Evolutionary conservation across 2,329 filamentous ascomycete genomes (phyloP).

Genomic region (Coleophoma eucalyptorum): DNA sequence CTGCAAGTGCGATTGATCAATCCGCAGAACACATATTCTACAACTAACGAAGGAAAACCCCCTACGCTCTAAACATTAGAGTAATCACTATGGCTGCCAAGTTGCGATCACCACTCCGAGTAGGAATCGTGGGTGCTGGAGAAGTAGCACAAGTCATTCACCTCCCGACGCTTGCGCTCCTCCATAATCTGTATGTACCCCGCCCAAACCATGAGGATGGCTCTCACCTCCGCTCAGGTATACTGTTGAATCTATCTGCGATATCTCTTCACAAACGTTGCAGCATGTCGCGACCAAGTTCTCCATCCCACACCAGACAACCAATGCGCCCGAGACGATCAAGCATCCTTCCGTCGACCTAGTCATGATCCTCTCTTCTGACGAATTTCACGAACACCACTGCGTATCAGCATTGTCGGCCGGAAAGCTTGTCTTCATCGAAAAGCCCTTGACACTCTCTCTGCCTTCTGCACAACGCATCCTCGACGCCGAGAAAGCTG

Average conservation of each 20-base stretch:
- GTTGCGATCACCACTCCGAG: slow-evolving; percentile 3
- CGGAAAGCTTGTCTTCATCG: slow-evolving; percentile 54
- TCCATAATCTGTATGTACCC: slow-evolving; percentile 31
- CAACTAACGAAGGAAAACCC: no score
- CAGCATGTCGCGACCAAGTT: slow-evolving; percentile 31
- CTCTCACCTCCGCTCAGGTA: background rate
- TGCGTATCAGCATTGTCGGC: slow-evolving; percentile 46
- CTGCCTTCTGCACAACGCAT: slow-evolving; percentile 42
- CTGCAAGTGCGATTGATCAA: no score
- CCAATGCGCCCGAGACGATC: background rate
- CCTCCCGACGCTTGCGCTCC: slow-evolving; percentile 39
- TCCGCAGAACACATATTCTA: no score
- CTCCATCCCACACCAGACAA: slow-evolving; percentile 19
- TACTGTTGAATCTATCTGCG: slow-evolving; percentile 27
- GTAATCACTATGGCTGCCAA: background rate
- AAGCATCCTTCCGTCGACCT: background rate
- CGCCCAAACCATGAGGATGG: background rate
- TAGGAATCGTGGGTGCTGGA: slow-evolving; percentile 35
- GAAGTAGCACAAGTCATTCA: slow-evolving; percentile 48
- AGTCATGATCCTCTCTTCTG: slow-evolving; percentile 45
- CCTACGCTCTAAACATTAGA: no score
- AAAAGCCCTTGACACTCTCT: slow-evolving; percentile 53
- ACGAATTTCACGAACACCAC: slow-evolving; percentile 52
- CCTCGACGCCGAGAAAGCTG: slow-evolving; percentile 41
- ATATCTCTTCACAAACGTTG: slow-evolving; percentile 34